Base-by-base conservation (phyloP, 2,329 filamentous ascomycete genomes). In the Torrubiella hemipterigena region DNA sequence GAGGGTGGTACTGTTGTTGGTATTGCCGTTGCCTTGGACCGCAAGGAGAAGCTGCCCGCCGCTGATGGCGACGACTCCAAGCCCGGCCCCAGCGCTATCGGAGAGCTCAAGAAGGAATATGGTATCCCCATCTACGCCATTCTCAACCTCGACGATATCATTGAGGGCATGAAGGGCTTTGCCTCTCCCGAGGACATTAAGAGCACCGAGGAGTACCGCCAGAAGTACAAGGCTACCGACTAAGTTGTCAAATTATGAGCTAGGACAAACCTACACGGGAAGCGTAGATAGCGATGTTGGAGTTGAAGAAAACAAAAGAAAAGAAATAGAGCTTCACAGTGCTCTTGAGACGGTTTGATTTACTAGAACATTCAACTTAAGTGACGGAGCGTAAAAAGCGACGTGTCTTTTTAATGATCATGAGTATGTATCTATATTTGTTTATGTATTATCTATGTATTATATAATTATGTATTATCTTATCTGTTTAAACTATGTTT, bases 1-100 rank as follows among this genome's bases (percentile, higher is more conserved):
- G 81, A 93, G 52, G 91, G 89, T 3, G 91, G 89, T 2, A 73
- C 71, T 30, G 75, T 96, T 15, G 81, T 81, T 4, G 89, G 86
- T 18, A 87, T 96, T 35, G 72, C 95, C 14, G 81, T 98, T 19
- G 82, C 87, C 4, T 68, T 95, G 42, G 85, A 95, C 58, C 72
- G 89, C 37, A 80, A 80, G 67, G 84, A 93, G 69, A 87, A 81
- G 61, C 71, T 85, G 35, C 79, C 77, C 6, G 60, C 66, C 3
- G 52, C 63, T n/a, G 64, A 69, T 30, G 68, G 65, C 16, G 81
- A 84, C 40, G 80, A 84, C 45, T 71, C 68, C 27, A 73, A 72
- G 56, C 70, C 73, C 17, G 73, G 77, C 45, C 73, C 73, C 19
- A 94, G 85, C 51, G 85, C 87, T 12, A 84, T 95, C 55, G 85